A percentile compares a stretch with the other conserved stretches of the same genome.
Evolutionary conservation across 1,139 yeast genomes (phyloP).

Genomic region (Suhomyces taliae): DNA sequence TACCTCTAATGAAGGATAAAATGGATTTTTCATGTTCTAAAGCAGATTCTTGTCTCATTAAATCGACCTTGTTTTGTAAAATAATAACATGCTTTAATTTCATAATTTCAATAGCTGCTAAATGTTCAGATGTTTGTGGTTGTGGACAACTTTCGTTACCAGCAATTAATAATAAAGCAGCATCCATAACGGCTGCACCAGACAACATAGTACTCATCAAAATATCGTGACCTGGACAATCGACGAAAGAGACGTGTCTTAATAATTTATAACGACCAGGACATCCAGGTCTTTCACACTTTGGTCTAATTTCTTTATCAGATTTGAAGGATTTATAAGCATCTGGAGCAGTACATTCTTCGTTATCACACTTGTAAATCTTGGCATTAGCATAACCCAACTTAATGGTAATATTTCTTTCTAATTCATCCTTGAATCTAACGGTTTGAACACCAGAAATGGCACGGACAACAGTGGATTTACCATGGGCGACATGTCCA

Average conservation of each 20-base stretch:
- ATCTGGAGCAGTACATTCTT: slow-evolving; percentile 88
- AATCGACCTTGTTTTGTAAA: slow-evolving; percentile 96
- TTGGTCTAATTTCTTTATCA: slow-evolving; percentile 92
- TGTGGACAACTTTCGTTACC: slow-evolving; percentile 99
- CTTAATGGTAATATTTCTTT: slow-evolving; percentile 98
- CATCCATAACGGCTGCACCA: slow-evolving; percentile 99
- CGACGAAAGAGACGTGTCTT: slow-evolving; percentile 97
- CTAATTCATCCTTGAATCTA: slow-evolving; percentile 96
- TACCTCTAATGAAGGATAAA: slow-evolving; percentile 89
- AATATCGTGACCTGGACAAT: slow-evolving; percentile 99
- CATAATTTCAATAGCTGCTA: slow-evolving; percentile 99
- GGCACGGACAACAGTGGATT: slow-evolving; percentile 97
- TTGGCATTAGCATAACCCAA: slow-evolving; percentile 99
- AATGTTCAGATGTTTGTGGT: slow-evolving; percentile 98
- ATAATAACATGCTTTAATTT: slow-evolving; percentile 95
- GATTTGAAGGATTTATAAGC: slow-evolving; percentile 94
- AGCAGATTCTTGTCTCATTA: slow-evolving; percentile 97
- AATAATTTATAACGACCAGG: slow-evolving; percentile 81
- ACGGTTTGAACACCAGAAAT: slow-evolving; percentile 99
- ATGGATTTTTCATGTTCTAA: slow-evolving; percentile 93
- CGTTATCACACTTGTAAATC: slow-evolving; percentile 89
- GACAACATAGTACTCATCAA: slow-evolving; percentile 99
- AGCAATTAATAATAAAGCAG: slow-evolving; percentile 91
- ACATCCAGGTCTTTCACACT: slow-evolving; percentile 83
- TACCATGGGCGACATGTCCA: slow-evolving; percentile 99